Percentiles rank a stretch among this genome's conserved stretches.
Conservation (phyloP, 768 basidiomycete genomes). For the Panaeolus papilionaceus region DNA sequence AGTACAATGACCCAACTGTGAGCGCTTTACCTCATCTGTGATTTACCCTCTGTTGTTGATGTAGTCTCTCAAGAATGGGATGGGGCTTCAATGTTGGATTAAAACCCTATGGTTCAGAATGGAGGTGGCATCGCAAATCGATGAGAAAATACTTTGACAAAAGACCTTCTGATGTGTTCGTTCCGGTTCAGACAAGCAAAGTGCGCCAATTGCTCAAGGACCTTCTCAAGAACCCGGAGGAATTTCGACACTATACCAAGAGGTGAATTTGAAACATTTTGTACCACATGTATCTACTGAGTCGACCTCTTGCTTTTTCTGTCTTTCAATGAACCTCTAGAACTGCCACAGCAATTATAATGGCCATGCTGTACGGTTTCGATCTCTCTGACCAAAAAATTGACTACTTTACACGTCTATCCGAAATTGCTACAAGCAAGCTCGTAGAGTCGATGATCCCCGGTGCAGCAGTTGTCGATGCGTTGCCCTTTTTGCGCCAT, state of each 20-base stretch:
- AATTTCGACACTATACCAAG: conserved; percentile 18
- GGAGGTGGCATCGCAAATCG: conserved; percentile 42
- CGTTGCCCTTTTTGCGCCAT: conserved; percentile 23
- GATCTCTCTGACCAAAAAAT: conserved; percentile 20
- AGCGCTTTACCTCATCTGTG: conserved; percentile 17
- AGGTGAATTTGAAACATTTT: background rate
- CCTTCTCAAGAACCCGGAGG: conserved; percentile 26
- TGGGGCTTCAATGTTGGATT: conserved; percentile 3
- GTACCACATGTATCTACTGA: no score
- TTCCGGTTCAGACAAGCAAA: conserved; percentile 34
- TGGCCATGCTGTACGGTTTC: conserved; percentile 24
- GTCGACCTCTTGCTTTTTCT: background rate
- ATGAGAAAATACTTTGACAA: conserved; percentile 41
- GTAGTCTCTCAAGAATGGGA: background rate
- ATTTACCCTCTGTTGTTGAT: background rate
- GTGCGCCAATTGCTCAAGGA: conserved; percentile 36
- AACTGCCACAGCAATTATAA: conserved; percentile 22
- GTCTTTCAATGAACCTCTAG: background rate
- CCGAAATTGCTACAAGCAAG: conserved; percentile 19
- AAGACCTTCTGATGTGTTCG: conserved; percentile 31
- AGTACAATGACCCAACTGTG: conserved; percentile 43
- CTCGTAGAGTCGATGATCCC: conserved; percentile 21
- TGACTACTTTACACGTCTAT: conserved; percentile 24
- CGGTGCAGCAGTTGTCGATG: conserved; percentile 22
- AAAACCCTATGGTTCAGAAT: conserved; percentile 35